A percentile compares a stretch with the other conserved stretches of the same genome.
These are phyloP conservation scores for Blastobotrys aristatus DNA, from an alignment of 1,139 yeast species.

Conservation along the genomic window DNA sequence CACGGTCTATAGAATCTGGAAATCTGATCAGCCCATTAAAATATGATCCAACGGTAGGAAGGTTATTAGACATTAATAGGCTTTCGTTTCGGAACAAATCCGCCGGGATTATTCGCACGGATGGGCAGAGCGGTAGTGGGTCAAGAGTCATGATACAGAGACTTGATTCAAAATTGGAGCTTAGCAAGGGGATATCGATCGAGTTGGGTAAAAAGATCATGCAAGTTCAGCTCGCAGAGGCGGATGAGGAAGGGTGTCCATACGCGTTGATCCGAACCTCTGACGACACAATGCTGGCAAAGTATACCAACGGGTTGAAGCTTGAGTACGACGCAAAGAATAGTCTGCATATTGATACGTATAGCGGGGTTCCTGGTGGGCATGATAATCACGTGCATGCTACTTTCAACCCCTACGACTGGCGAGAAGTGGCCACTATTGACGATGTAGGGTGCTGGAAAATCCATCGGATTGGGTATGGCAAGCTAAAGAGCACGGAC, in stretches of 20 bases:
- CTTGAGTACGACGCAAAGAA: not conserved
- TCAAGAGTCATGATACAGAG: not conserved
- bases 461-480: constrained; percentile 13
- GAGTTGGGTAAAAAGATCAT: constrained; percentile 17
- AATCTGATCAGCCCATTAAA: constrained; percentile 14
- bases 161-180: no score
- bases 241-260: constrained; percentile 15
- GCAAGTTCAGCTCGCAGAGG: constrained; percentile 20
- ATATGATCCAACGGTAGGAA: constrained; percentile 23
- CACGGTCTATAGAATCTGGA: constrained; percentile 16
- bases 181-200: constrained; percentile 6
- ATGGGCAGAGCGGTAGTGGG: constrained; percentile 10
- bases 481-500: constrained; percentile 1
- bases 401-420: constrained; percentile 20
- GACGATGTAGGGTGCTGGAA: constrained; percentile 20
- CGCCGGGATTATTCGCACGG: constrained; percentile 14
- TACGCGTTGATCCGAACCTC: constrained; percentile 18
- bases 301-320: not conserved
- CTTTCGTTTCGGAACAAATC: not conserved
- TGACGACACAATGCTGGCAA: constrained; percentile 14
- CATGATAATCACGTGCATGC: constrained; percentile 15
- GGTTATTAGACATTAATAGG: constrained; percentile 17
- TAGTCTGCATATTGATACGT: constrained; percentile 4
- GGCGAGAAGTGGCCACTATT: constrained; percentile 18
- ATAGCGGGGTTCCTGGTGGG: constrained; percentile 6